Conservation (phyloP, 148 eudicot genomes). For the Dianthus caryophyllus region DNA sequence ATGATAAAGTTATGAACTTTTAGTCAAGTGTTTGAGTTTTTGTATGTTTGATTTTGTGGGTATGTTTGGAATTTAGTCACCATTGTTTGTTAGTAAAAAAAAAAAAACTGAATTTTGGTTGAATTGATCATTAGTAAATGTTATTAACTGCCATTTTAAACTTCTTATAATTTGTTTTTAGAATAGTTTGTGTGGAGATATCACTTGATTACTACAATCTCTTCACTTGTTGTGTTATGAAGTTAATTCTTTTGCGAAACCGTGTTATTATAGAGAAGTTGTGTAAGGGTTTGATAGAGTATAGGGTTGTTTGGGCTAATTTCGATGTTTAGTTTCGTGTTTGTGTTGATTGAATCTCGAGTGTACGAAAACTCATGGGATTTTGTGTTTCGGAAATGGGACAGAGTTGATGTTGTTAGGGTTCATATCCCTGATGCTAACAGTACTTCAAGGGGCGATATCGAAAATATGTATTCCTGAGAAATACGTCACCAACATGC, state of each 20-base stretch:
- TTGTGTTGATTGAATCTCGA: neutral
- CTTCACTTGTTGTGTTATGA: neutral
- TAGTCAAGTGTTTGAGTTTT: neutral
- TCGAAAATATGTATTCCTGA: slow-evolving; percentile 58
- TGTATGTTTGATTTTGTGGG: neutral
- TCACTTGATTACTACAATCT: neutral
- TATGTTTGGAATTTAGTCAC: neutral
- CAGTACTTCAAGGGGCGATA: slow-evolving; percentile 70
- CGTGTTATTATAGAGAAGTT: too few species aligned
- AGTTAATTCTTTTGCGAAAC: too few species aligned
- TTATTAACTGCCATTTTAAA: neutral
- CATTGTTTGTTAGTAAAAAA: neutral
- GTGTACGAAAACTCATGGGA: neutral
- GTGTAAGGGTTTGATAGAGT: too few species aligned
- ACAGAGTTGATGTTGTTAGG: slow-evolving; percentile 98
- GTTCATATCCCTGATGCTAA: slow-evolving; percentile 75
- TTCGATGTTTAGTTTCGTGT: neutral
- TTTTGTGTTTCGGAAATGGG: slow-evolving; percentile 17
- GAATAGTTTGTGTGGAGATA: too few species aligned
- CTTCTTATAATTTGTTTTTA: too few species aligned
- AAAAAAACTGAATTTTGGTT: too few species aligned
- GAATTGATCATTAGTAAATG: neutral
- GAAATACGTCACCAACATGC: slow-evolving; percentile 38
- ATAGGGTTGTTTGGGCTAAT: neutral
- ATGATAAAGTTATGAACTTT: slow-evolving; percentile 8